Conservation (phyloP, 2,329 filamentous ascomycete species). For the Lizonia empirigonia region DNA sequence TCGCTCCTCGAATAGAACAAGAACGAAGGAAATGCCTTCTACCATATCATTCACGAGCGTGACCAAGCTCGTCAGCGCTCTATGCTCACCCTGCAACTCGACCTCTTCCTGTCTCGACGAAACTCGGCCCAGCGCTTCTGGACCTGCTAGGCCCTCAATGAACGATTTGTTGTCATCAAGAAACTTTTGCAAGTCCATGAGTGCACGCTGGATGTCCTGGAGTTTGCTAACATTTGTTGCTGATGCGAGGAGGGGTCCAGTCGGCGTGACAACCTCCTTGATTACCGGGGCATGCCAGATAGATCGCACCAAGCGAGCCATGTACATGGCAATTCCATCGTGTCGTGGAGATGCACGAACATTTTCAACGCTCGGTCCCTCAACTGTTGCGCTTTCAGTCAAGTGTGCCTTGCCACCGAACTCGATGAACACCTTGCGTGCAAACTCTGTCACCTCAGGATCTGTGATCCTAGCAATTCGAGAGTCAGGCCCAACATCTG, state of each 20-base stretch:
- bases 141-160: slow-evolving; percentile 92
- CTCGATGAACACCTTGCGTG: slow-evolving; percentile 86
- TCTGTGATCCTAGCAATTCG: slow-evolving; percentile 76
- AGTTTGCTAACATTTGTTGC: slow-evolving; percentile 72
- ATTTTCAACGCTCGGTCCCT: slow-evolving; percentile 71
- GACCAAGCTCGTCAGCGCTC: slow-evolving; percentile 84
- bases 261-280: slow-evolving; percentile 57
- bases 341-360: slow-evolving; percentile 89
- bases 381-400: slow-evolving; percentile 74
- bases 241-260: slow-evolving; percentile 68
- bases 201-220: slow-evolving; percentile 75
- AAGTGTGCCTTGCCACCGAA: slow-evolving; percentile 86
- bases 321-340: slow-evolving; percentile 84
- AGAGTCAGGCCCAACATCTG: slow-evolving; percentile 74
- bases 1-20: slow-evolving; percentile 92
- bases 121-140: slow-evolving; percentile 79
- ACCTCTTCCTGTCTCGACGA: slow-evolving; percentile 88
- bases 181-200: slow-evolving; percentile 80
- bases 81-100: slow-evolving; percentile 90
- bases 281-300: slow-evolving; percentile 86
- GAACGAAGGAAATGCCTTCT: slow-evolving; percentile 94
- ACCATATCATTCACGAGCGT: slow-evolving; percentile 88
- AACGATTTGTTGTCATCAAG: slow-evolving; percentile 85
- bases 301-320: slow-evolving; percentile 83
- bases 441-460: slow-evolving; percentile 82